A percentile compares a stretch with the other conserved stretches of the same genome.
These are phyloP conservation scores for Zizania palustris DNA, from an alignment of 202 grass and related monocot genomes.

Conservation along the genomic window DNA sequence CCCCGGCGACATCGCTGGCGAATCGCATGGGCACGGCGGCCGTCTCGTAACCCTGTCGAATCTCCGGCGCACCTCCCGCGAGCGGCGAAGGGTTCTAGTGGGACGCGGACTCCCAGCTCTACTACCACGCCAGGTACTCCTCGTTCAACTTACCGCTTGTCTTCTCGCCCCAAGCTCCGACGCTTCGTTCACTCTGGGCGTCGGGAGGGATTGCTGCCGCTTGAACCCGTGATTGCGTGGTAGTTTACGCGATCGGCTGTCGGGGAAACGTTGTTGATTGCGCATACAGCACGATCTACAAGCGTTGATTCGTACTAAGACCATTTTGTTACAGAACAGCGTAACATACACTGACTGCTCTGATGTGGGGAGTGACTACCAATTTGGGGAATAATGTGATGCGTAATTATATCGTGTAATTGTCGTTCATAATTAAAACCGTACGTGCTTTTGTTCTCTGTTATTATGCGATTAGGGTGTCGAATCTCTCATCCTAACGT, in stretches of 20 bases:
- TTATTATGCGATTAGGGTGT: too few relatives aligned
- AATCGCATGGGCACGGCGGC: background rate
- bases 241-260: background rate
- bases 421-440: background rate
- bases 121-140: constrained; percentile 67
- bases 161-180: background rate
- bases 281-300: background rate
- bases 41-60: background rate
- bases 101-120: constrained; percentile 67
- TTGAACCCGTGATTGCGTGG: background rate
- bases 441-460: too few relatives aligned
- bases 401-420: background rate
- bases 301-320: background rate
- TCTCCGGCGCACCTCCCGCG: background rate
- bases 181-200: background rate
- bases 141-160: background rate
- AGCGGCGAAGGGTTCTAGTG: constrained; percentile 52
- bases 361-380: background rate
- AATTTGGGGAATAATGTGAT: background rate
- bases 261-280: background rate
- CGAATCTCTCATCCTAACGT: too few relatives aligned
- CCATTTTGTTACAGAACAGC: background rate
- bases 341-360: background rate
- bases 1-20: background rate
- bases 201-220: background rate